Base-by-base conservation (phyloP, 768 basidiomycete genomes). In the Gloeostereum incarnatum region DNA sequence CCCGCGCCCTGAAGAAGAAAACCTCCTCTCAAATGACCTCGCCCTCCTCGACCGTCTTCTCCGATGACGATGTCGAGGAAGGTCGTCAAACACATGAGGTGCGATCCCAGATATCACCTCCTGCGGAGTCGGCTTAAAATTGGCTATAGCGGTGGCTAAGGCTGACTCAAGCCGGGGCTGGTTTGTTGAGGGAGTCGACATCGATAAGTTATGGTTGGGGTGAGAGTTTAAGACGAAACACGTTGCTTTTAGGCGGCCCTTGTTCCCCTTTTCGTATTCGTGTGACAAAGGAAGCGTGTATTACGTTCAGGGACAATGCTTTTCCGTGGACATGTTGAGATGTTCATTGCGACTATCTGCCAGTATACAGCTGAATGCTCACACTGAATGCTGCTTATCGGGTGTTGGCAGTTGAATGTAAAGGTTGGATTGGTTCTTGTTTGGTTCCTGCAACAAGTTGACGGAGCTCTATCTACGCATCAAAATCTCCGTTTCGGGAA, bases 81-180 rank as follows among this genome's bases (percentile, higher is more conserved):
- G n/a, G n/a, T 69, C 66, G 36, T 67, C 66, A 38, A 66, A 62
- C 21, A 68, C 59, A 43, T 68, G 66, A 17, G 68, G 68, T 23
- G 66, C 68, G 36, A 68, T 65, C 7, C 63, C 66, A 26, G 54
- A 60, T 41, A 69, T 62, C 22, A 68, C 56, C 38, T 68, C 61
- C 33, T 60, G 60, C 9, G 62, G 53, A 2, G 65, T 57, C 3
- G 66, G 66, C 39, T 57, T 58, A 51, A 66, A 65, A 39, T 58
- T 62, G 37, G 62, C 60, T 43, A 63, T 60, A 10, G 58, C 58
- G 26, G 56, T 50, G 6, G 57, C 53, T 6, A 13, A 13, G 17
- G 29, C 17, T 30, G 29, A 3, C 17, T 17, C 29, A 30, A 13
- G 5, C 13, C 3, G 5, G 5, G 3, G 5, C 3, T 6, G 5